Evolutionary conservation across 192 early-diverging fungal species (phyloP).

Genomic region (Chytriomyces confervae): DNA sequence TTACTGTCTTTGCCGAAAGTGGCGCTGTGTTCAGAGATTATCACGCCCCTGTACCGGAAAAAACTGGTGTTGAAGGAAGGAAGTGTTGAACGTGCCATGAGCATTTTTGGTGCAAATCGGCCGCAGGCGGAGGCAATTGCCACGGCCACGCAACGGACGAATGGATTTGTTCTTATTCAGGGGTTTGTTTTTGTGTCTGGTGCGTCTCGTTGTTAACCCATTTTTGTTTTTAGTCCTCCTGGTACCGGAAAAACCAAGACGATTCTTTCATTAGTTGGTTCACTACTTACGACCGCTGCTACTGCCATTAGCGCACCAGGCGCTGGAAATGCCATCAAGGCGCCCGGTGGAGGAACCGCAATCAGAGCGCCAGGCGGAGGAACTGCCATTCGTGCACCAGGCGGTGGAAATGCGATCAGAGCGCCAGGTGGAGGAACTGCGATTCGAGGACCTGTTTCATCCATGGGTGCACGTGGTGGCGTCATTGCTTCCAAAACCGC

Average conservation of each 20-base stretch:
- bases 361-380: slow-evolving; percentile 37
- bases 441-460: background rate
- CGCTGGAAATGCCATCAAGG: slow-evolving; percentile 1
- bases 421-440: slow-evolving; percentile 10
- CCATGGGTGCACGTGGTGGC: background rate
- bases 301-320: slow-evolving; percentile 38
- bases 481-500: slow-evolving; percentile 3
- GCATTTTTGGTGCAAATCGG: slow-evolving; percentile 81
- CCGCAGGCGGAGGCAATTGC: slow-evolving; percentile 89
- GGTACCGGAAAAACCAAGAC: slow-evolving; percentile 89
- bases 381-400: slow-evolving; percentile 3
- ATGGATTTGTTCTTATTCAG: slow-evolving; percentile 90
- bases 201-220: slow-evolving; percentile 36
- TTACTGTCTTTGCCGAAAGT: slow-evolving; percentile 69
- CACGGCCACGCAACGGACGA: slow-evolving; percentile 62
- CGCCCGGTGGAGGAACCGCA: slow-evolving; percentile 16
- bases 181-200: slow-evolving; percentile 54
- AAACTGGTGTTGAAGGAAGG: slow-evolving; percentile 31
- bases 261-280: slow-evolving; percentile 81
- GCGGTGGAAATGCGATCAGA: slow-evolving; percentile 3
- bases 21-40: slow-evolving; percentile 66
- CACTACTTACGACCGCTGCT: slow-evolving; percentile 56
- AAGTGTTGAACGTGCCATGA: slow-evolving; percentile 49
- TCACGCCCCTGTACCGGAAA: slow-evolving; percentile 55
- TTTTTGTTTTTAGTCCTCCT: slow-evolving; percentile 38